Conservation (phyloP, 306 rosid species). For the Lagenaria siceraria region DNA sequence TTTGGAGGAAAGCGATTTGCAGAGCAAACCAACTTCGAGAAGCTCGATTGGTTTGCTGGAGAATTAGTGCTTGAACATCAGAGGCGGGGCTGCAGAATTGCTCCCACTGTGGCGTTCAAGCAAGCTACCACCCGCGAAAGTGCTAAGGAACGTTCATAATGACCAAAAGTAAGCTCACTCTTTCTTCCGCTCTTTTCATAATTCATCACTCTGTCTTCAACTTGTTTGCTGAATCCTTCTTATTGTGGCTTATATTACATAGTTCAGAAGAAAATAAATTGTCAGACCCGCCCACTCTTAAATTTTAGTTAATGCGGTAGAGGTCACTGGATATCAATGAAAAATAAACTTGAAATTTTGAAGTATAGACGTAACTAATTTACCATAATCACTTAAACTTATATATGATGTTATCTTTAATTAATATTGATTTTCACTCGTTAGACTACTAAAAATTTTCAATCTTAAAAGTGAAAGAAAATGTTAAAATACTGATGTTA, state of each 20-base stretch:
- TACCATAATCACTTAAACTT: too few species aligned
- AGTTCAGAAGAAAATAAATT: not conserved
- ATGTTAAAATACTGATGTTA: too few species aligned
- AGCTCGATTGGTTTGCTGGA: conserved; percentile 96
- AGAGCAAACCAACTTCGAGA: conserved; percentile 77
- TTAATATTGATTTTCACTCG: too few species aligned
- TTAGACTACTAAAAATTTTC: too few species aligned
- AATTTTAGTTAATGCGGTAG: not conserved
- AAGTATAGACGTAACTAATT: too few species aligned
- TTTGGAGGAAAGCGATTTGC: conserved; percentile 82
- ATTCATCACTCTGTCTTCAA: not conserved
- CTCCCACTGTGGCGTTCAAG: conserved; percentile 99
- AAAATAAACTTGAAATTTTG: not conserved
- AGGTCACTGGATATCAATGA: not conserved
- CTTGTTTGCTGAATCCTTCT: conserved; percentile 1
- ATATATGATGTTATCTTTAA: too few species aligned
- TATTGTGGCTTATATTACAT: not conserved
- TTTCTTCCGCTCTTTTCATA: not conserved
- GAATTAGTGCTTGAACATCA: conserved; percentile 94
- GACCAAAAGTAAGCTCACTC: conserved; percentile 1
- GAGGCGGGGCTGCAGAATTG: conserved; percentile 99
- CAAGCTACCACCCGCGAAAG: conserved; percentile 59
- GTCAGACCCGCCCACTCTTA: not conserved
- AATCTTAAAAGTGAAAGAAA: too few species aligned
- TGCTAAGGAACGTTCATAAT: conserved; percentile 19